phyloP scores from a whole-genome alignment of 83 land plant genomes.

The Diphasiastrum complanatum region DNA sequence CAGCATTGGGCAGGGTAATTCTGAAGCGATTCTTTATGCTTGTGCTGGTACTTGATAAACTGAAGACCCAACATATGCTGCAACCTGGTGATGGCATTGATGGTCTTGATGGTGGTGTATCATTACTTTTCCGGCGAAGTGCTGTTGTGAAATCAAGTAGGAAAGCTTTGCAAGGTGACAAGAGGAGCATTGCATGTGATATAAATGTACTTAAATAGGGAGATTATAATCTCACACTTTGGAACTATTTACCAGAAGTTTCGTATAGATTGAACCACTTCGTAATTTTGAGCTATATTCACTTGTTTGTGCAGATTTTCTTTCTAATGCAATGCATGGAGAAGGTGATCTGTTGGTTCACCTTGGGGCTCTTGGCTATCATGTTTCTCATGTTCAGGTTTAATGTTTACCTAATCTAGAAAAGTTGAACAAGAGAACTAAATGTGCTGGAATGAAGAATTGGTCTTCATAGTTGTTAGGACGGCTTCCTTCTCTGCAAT shows the following conservation, averaged over 20 bases:
- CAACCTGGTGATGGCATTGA: constrained; percentile 70
- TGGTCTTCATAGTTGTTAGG: not conserved
- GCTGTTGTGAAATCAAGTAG: constrained; percentile 72
- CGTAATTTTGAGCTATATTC: constrained; percentile 3
- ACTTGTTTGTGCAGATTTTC: constrained; percentile 42
- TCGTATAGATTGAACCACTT: no score
- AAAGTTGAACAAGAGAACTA: not conserved
- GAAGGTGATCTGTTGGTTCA: constrained; percentile 81
- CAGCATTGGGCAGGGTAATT: constrained; percentile 61
- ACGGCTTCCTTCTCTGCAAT: not conserved
- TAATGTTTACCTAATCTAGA: not conserved
- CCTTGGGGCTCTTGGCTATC: constrained; percentile 57
- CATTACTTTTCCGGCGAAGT: constrained; percentile 43
- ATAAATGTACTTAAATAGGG: no score
- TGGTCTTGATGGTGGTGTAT: constrained; percentile 91
- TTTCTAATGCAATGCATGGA: constrained; percentile 76
- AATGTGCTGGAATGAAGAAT: not conserved
- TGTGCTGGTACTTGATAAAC: constrained; percentile 67
- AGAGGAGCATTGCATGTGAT: not conserved
- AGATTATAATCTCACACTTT: no score
- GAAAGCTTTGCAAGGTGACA: constrained; percentile 60
- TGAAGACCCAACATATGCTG: constrained; percentile 51
- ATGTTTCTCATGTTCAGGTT: constrained; percentile 74
- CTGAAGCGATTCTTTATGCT: constrained; percentile 71
- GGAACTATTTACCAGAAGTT: no score